These are phyloP conservation scores for Crithidia acanthocephali DNA, from an alignment of 208 protist species.

Conservation along the genomic window DNA sequence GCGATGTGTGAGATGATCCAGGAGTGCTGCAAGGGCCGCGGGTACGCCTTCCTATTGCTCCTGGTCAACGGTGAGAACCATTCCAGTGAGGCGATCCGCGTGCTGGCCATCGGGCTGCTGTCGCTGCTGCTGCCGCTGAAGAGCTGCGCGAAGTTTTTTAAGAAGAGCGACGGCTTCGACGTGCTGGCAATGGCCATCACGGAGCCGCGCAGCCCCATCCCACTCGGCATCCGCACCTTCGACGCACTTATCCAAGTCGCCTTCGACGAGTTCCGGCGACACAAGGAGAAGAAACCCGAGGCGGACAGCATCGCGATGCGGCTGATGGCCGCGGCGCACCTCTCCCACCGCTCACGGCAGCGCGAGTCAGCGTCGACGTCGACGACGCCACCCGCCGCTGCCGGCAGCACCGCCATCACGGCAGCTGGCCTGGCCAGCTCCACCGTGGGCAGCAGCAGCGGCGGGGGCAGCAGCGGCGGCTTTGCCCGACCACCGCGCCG, in stretches of 20 bases:
- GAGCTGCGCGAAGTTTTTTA: slow-evolving; percentile 61
- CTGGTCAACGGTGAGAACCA: slow-evolving; percentile 82
- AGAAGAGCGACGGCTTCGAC: slow-evolving; percentile 70
- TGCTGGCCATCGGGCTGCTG: slow-evolving; percentile 80
- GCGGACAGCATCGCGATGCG: slow-evolving; percentile 24
- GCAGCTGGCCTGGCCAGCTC: background rate
- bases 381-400: background rate
- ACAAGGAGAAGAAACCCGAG: slow-evolving; percentile 38
- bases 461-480: background rate
- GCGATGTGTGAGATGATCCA: slow-evolving; percentile 72
- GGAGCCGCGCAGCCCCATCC: slow-evolving; percentile 41
- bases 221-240: slow-evolving; percentile 67
- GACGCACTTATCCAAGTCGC: slow-evolving; percentile 86
- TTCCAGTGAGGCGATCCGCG: slow-evolving; percentile 73
- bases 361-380: slow-evolving; percentile 17
- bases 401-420: background rate
- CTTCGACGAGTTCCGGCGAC: slow-evolving; percentile 69
- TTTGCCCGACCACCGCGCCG: slow-evolving; percentile 11
- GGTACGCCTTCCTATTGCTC: slow-evolving; percentile 60
- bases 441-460: too few species aligned
- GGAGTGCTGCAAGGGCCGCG: slow-evolving; percentile 63
- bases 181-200: slow-evolving; percentile 70
- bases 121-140: slow-evolving; percentile 80
- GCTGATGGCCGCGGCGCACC: slow-evolving; percentile 30
- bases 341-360: slow-evolving; percentile 37